Conservation (phyloP, 2,329 filamentous ascomycete genomes). For the Cladosporium sphaerospermum region DNA sequence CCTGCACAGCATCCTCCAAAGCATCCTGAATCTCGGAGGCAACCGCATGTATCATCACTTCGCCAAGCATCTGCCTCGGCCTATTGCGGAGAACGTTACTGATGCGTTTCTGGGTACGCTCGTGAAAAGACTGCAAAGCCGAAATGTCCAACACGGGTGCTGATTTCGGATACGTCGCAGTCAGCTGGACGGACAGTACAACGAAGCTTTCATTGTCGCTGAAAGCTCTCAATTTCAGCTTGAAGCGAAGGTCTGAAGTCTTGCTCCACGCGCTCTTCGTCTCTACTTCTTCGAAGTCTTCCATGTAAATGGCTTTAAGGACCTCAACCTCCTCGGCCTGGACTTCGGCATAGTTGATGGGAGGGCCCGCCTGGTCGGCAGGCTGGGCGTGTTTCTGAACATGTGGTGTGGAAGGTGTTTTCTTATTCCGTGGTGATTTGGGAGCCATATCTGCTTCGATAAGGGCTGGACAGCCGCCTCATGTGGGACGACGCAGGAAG, state of each 20-base stretch:
- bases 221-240: constrained; percentile 68
- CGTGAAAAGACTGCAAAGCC: constrained; percentile 57
- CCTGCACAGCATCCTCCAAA: constrained; percentile 77
- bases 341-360: constrained; percentile 68
- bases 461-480: constrained; percentile 10
- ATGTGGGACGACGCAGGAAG: constrained; percentile 20
- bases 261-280: constrained; percentile 79
- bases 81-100: constrained; percentile 62
- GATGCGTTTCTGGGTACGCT: constrained; percentile 65
- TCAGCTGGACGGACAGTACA: constrained; percentile 71
- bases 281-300: constrained; percentile 74
- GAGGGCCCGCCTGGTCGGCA: constrained; percentile 19
- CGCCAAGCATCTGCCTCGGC: constrained; percentile 57
- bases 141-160: constrained; percentile 66
- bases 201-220: constrained; percentile 66
- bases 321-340: constrained; percentile 85
- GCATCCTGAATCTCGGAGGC: constrained; percentile 58
- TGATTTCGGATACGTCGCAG: constrained; percentile 85
- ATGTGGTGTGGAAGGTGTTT: constrained; percentile 19
- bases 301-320: constrained; percentile 79
- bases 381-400: constrained; percentile 10
- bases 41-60: constrained; percentile 61
- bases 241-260: constrained; percentile 72
- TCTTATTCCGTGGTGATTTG: constrained; percentile 35
- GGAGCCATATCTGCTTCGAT: constrained; percentile 38